Percentiles rank a stretch among this genome's conserved stretches.
phyloP scores from a whole-genome alignment of 768 basidiomycete genomes.

The Boletales sp. region DNA sequence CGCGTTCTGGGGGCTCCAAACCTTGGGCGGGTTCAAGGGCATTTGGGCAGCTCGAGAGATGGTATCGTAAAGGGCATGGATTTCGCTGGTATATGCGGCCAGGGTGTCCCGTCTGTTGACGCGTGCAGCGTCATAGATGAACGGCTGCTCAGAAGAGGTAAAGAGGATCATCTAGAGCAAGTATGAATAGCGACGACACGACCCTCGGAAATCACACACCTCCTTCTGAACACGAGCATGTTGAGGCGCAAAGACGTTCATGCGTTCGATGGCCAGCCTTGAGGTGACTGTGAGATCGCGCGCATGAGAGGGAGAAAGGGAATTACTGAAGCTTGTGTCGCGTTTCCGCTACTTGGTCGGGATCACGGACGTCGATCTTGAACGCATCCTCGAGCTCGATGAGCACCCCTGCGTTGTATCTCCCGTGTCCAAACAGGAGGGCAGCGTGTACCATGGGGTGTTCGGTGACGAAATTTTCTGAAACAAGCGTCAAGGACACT shows the following conservation, averaged over 20 bases:
- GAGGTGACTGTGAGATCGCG: neutral
- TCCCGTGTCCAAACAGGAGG: conserved; percentile 20
- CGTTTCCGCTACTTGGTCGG: conserved; percentile 8
- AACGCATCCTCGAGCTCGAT: conserved; percentile 10
- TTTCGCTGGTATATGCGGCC: conserved; percentile 8
- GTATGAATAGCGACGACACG: no score
- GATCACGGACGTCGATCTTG: conserved; percentile 9
- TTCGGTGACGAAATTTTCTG: conserved; percentile 15
- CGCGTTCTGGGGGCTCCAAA: conserved; percentile 14
- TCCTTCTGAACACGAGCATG: conserved; percentile 20
- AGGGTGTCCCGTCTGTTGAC: conserved; percentile 14
- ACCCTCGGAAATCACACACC: conserved; percentile 1
- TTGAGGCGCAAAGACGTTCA: conserved; percentile 20
- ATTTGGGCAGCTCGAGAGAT: conserved; percentile 2
- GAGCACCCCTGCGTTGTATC: conserved; percentile 15
- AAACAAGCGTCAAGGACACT: neutral
- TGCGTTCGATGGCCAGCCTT: conserved; percentile 12
- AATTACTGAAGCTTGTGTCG: conserved; percentile 15
- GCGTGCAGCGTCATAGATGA: neutral
- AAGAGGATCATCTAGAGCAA: conserved; percentile 16
- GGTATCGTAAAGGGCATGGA: conserved; percentile 10
- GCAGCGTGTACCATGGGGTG: conserved; percentile 14
- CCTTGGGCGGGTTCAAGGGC: conserved; percentile 10
- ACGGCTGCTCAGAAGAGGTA: conserved; percentile 7
- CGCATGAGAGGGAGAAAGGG: neutral